A percentile compares a stretch with the other conserved stretches of the same genome.
Evolutionary conservation across 1,284 basidiomycete species (phyloP).

Genomic region (Volvariella surrecta): DNA sequence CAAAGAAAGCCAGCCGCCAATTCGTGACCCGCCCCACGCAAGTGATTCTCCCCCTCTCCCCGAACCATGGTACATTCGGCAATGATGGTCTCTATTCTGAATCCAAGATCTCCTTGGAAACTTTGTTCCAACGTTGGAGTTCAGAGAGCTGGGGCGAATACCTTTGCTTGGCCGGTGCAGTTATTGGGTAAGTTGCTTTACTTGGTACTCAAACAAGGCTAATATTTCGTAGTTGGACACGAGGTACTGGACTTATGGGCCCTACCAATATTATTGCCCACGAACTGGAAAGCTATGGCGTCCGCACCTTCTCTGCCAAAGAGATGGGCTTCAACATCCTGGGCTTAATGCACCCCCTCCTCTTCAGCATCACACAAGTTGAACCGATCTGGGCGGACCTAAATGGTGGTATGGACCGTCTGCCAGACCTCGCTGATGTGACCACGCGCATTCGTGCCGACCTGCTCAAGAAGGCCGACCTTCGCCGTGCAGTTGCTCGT

Average conservation of each 20-base stretch:
- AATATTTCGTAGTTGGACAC: slow-evolving; percentile 68
- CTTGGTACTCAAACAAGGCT: slow-evolving; percentile 1
- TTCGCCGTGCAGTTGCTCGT: slow-evolving; percentile 87
- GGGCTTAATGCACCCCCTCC: slow-evolving; percentile 97
- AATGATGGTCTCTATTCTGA: slow-evolving; percentile 98
- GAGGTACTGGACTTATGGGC: slow-evolving; percentile 97
- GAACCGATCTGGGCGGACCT: slow-evolving; percentile 99
- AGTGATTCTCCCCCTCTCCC: slow-evolving; percentile 94
- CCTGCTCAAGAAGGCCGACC: slow-evolving; percentile 77
- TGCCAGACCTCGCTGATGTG: slow-evolving; percentile 91
- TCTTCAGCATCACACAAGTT: slow-evolving; percentile 99
- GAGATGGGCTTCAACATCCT: slow-evolving; percentile 99
- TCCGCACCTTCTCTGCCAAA: slow-evolving; percentile 97
- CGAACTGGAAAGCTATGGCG: slow-evolving; percentile 88
- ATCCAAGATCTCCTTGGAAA: slow-evolving; percentile 97
- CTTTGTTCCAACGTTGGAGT: slow-evolving; percentile 94
- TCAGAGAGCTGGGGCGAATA: slow-evolving; percentile 99
- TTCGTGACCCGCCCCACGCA: slow-evolving; percentile 98
- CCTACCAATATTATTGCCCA: slow-evolving; percentile 94
- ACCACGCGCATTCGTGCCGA: slow-evolving; percentile 79
- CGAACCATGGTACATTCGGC: slow-evolving; percentile 96
- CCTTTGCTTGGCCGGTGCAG: slow-evolving; percentile 93
- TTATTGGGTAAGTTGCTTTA: slow-evolving; percentile 72
- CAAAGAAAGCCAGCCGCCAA: slow-evolving; percentile 92
- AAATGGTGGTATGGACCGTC: slow-evolving; percentile 95